Conservation (phyloP, 225 moss, liverwort and hornwort genomes). For the Lunularia cruciata region DNA sequence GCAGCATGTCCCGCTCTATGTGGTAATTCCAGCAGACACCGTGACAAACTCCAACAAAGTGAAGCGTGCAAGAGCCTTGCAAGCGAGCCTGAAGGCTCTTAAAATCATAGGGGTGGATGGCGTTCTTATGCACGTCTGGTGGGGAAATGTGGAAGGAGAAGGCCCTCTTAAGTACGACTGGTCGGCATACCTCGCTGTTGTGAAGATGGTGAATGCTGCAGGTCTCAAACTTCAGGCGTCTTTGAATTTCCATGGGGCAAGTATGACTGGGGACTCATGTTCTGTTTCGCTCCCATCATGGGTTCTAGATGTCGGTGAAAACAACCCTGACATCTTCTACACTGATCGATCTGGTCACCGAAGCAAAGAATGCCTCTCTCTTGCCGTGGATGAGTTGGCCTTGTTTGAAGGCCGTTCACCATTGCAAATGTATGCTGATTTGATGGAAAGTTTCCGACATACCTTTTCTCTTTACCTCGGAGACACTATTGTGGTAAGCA, state of each 20-base stretch:
- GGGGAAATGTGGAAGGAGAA: slow-evolving; percentile 70
- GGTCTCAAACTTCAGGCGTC: slow-evolving; percentile 66
- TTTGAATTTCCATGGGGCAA: slow-evolving; percentile 52
- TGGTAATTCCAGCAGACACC: slow-evolving; percentile 32
- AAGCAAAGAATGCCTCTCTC: slow-evolving; percentile 64
- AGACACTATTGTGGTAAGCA: slow-evolving; percentile 36
- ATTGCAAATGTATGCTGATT: slow-evolving; percentile 52
- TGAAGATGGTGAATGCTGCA: slow-evolving; percentile 51
- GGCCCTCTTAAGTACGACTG: slow-evolving; percentile 59
- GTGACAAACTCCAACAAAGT: slow-evolving; percentile 28
- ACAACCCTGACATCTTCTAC: slow-evolving; percentile 67
- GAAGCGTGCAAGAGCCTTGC: slow-evolving; percentile 30
- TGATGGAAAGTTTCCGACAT: slow-evolving; percentile 31
- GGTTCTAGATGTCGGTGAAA: slow-evolving; percentile 60
- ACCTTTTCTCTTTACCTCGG: slow-evolving; percentile 37
- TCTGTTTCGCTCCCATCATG: slow-evolving; percentile 65
- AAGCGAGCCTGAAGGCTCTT: slow-evolving; percentile 37
- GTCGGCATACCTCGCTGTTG: slow-evolving; percentile 56
- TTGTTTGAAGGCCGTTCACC: slow-evolving; percentile 58
- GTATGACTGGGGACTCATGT: slow-evolving; percentile 59
- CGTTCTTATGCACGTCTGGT: slow-evolving; percentile 78
- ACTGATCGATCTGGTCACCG: slow-evolving; percentile 53
- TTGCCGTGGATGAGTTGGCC: slow-evolving; percentile 51
- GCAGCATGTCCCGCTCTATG: slow-evolving; percentile 41
- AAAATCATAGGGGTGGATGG: slow-evolving; percentile 71